phyloP scores from a whole-genome alignment of 805 yeast genomes.

The Suhomyces tanzawaensis region DNA sequence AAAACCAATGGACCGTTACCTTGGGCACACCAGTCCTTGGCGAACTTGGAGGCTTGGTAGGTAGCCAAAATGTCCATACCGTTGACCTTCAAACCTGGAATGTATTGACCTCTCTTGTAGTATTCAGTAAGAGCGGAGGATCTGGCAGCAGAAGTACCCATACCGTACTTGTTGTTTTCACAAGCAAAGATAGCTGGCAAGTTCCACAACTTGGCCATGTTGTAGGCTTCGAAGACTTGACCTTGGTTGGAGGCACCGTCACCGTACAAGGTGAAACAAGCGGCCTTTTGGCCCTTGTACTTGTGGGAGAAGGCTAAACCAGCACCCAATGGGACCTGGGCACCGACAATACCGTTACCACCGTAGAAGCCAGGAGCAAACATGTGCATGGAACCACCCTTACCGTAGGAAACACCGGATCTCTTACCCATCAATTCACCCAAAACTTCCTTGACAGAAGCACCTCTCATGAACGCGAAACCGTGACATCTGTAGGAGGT shows the following conservation, averaged over 20 bases:
- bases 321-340: constrained; percentile 97
- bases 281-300: constrained; percentile 74
- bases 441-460: constrained; percentile 81
- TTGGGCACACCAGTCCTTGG: constrained; percentile 90
- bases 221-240: constrained; percentile 95
- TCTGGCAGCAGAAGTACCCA: constrained; percentile 98
- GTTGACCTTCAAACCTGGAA: constrained; percentile 96
- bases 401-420: constrained; percentile 93
- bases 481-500: constrained; percentile 99
- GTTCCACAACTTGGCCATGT: constrained; percentile 99
- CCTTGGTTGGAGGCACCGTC: constrained; percentile 99
- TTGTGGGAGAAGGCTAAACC: constrained; percentile 99
- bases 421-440: constrained; percentile 98
- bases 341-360: constrained; percentile 99
- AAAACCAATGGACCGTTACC: constrained; percentile 96
- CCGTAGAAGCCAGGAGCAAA: constrained; percentile 94
- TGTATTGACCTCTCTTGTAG: constrained; percentile 98
- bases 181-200: constrained; percentile 93
- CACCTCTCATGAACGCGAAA: constrained; percentile 94
- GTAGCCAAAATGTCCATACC: constrained; percentile 98
- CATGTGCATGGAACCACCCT: constrained; percentile 99
- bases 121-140: constrained; percentile 96
- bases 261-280: constrained; percentile 90
- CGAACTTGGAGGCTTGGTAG: constrained; percentile 94
- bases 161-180: constrained; percentile 99